Base-by-base conservation (phyloP, 108 stramenopile genomes). In the Cyclostephanos tholiformis region DNA sequence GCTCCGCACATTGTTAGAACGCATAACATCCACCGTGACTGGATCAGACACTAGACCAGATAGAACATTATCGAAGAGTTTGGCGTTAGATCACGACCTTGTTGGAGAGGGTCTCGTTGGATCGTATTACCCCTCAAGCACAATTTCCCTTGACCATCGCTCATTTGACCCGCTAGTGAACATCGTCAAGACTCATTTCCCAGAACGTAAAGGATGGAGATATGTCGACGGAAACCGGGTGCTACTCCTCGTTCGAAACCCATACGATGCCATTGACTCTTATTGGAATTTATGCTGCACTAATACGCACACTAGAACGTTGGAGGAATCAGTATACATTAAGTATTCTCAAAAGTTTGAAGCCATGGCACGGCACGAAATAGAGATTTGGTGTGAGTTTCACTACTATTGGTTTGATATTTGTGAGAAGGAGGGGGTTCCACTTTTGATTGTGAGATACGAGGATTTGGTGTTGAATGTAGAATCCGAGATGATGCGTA, bases 201-300 rank as follows among this genome's bases (percentile, higher is more conserved):
- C 98, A 9, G 98, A 99, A 82, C 85, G 98, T 17, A 77, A 58
- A 17, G 98, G 98, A 58, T 89, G 73, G 68, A 68, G 51, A 25
- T 52, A 30, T 1, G 79, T 80, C 32, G 60, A 62, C 32, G 85
- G 76, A 38, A 62, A 72, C n/a, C 86, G 90, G 10, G 89, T 74
- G 10, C 68, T 92, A 29, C 67, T 99, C 53, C 73, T 99, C 36
- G 87, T 98, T 25, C 86, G 98, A 13, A 99, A 98, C 82, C 98
- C 98, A 4, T 99, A 88, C 69, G 98, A 99, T 91, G 95, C 97
- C 50, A 97, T 98, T 69, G 95, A 97, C 71, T 92, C 91, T 17
- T 95, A 95, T 75, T 94, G 90, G 90, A 96, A 99, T 85, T 79
- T 99, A 84, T 85, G 85, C 46, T 79, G 93, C 29, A 99, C 98